Evolutionary conservation across 192 early-diverging fungal species (phyloP).

Genomic region (Spizellomyces sp.): DNA sequence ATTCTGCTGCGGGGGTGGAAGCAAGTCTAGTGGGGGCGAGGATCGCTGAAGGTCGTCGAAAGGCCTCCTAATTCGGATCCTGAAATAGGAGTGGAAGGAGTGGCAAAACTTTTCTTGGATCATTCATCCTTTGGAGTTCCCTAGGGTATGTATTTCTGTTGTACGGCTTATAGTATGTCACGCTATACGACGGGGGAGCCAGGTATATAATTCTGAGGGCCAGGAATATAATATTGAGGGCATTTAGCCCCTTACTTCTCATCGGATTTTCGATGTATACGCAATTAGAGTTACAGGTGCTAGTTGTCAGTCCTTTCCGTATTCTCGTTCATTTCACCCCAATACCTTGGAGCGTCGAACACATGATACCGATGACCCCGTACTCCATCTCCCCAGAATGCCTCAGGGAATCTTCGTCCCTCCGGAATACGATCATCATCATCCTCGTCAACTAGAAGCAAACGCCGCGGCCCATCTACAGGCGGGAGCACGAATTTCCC

Average conservation of each 20-base stretch:
- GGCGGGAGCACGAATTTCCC: constrained; percentile 15
- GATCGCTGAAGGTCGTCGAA: constrained; percentile 9
- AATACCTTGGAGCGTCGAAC: constrained; percentile 7
- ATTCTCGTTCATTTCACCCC: not conserved
- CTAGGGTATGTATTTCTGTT: no score
- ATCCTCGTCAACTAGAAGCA: not conserved
- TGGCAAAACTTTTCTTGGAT: no score
- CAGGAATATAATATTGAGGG: no score
- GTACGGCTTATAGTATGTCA: no score
- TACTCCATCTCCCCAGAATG: constrained; percentile 5
- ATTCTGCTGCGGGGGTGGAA: not conserved
- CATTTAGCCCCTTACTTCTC: no score
- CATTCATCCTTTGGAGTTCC: no score
- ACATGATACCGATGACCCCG: constrained; percentile 24
- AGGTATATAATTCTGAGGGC: no score
- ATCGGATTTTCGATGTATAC: no score
- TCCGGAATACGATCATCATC: constrained; percentile 3
- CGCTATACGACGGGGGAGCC: no score
- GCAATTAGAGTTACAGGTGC: no score
- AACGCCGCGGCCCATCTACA: not conserved
- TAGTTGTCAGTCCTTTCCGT: no score
- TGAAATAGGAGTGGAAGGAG: no score
- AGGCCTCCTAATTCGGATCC: constrained; percentile 10
- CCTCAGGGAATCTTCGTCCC: constrained; percentile 5
- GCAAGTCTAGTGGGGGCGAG: not conserved